Evolutionary conservation across 371 early-diverging fungal species (phyloP), one percentile per base, ranked within the genome.

Genomic region (Basidiobolus heterosporus): DNA sequence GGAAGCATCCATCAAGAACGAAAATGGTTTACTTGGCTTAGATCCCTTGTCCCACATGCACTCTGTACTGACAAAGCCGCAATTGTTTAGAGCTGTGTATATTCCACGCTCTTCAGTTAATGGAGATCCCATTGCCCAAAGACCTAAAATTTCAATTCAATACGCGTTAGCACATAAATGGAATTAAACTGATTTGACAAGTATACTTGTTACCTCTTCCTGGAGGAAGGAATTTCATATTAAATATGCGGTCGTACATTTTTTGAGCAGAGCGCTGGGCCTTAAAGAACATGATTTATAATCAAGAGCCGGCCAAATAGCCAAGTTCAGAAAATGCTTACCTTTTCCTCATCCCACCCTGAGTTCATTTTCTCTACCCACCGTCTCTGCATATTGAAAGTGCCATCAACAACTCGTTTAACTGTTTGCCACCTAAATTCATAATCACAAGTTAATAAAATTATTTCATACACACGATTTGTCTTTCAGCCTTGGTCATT

Each of bases 221-320:
- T 4, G 64, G 64, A n/a, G 64, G 64, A 19, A 64, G 43, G 45
- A 64, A 64, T 53, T 64, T 64, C 63, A 64, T 62, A n/a, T 54
- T 18, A 24, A 60, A 64, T 16, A 64, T 64, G 39, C 53, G 48
- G 18, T 54, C 63, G 45, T 59, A 64, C 65, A 64, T 64, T 6
- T 21, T 37, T 47, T 64, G 63, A 24, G 65, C 65, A 4, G 50
- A 38, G 14, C 20, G 13, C 46, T 64, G 65, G 1, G 64, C 55
- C 41, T 48, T 30, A 30, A 9, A 5, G 3, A 9, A 30, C 3
- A 30, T 30, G 30, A 30, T 9, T 30, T 30, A 30, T 5, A 30
- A 30, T 9, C 30, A 5, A 9, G 30, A 9, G 30, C 30, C 5
- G 9, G 9, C 30, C 9, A 30, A 9, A 30, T n/a, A 30, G 30